A percentile compares a stretch with the other conserved stretches of the same genome.
Conservation (phyloP, 1,139 yeast genomes). For the Debaryomyces sp. region DNA sequence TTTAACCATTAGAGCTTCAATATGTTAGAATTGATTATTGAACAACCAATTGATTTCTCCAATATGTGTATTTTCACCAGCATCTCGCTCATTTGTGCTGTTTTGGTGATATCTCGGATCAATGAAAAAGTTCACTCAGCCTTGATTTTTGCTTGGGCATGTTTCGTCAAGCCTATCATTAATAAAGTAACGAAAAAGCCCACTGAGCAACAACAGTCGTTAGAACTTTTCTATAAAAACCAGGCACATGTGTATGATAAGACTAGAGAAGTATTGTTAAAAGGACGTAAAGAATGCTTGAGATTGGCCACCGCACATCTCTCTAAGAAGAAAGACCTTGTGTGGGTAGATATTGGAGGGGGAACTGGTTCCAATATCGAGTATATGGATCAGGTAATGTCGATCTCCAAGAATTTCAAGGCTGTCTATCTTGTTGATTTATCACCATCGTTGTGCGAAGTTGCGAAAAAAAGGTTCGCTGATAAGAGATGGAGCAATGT, state of each 20-base stretch:
- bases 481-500: conserved; percentile 61
- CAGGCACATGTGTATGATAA: conserved; percentile 78
- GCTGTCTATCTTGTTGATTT: conserved; percentile 74
- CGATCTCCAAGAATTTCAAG: conserved; percentile 54
- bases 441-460: conserved; percentile 73
- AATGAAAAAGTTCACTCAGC: conserved; percentile 33
- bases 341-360: conserved; percentile 87
- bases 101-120: conserved; percentile 21
- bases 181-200: conserved; percentile 39
- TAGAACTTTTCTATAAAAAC: conserved; percentile 71
- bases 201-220: conserved; percentile 61
- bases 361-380: conserved; percentile 86
- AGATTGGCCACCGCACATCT: conserved; percentile 62
- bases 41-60: conserved; percentile 7
- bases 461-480: conserved; percentile 63
- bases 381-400: conserved; percentile 61
- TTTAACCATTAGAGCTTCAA: neutral
- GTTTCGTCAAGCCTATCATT: conserved; percentile 71
- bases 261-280: conserved; percentile 63
- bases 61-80: conserved; percentile 15
- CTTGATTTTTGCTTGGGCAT: conserved; percentile 49
- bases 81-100: conserved; percentile 18
- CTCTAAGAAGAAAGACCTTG: conserved; percentile 44
- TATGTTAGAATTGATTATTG: conserved; percentile 8
- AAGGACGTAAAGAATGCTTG: conserved; percentile 72